A percentile compares a stretch with the other conserved stretches of the same genome.
Conservation (phyloP, 2,329 filamentous ascomycete species). For the Calonectria crousiana region DNA sequence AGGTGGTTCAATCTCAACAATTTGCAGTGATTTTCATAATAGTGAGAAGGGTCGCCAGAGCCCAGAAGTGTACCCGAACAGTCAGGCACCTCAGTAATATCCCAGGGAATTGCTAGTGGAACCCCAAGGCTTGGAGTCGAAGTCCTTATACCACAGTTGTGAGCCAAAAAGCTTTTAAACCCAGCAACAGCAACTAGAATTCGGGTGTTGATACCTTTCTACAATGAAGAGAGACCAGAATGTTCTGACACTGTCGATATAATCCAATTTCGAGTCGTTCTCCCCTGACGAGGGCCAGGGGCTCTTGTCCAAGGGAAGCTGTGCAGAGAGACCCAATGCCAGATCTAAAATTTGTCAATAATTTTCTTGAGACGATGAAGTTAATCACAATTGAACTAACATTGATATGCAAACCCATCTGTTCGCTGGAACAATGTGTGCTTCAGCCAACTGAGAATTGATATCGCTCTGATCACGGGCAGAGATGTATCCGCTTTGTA, state of each 20-base stretch:
- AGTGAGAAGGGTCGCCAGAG: neutral
- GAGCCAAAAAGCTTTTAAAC: neutral
- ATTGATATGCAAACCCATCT: neutral
- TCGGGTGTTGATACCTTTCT: neutral
- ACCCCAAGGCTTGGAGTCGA: neutral
- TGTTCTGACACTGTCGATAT: neutral
- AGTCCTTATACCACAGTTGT: neutral
- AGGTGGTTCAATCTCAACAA: neutral
- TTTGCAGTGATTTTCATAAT: neutral
- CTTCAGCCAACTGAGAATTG: neutral
- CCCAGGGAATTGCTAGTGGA: neutral
- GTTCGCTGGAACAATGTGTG: neutral
- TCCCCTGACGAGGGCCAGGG: neutral
- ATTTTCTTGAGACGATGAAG: too few species aligned
- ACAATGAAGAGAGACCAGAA: neutral
- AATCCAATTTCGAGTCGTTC: neutral
- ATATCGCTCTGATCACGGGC: neutral
- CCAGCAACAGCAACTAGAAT: rapidly evolving
- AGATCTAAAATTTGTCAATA: neutral
- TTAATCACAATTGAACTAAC: neutral
- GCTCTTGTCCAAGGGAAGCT: neutral
- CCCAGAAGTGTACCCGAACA: neutral
- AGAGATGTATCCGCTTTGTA: neutral
- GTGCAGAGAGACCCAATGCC: neutral
- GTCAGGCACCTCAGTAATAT: neutral